Conservation (phyloP, 116 monocot genomes). For the Thalassia testudinum region DNA sequence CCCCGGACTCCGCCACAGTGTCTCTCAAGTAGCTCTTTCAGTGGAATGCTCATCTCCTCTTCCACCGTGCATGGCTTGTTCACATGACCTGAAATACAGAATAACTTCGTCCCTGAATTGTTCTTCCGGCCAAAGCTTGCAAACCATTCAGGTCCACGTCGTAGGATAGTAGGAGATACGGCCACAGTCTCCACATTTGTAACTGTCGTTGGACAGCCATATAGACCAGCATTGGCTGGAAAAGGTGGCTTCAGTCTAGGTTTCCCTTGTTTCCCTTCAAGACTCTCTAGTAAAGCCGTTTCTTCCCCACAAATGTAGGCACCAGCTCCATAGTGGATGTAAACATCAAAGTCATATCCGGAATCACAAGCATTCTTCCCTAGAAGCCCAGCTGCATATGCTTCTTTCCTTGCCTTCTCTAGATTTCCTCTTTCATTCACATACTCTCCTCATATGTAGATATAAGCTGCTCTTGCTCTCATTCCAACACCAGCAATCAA, state of each 20-base stretch:
- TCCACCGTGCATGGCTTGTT: constrained; percentile 98
- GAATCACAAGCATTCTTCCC: constrained; percentile 91
- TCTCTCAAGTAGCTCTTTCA: constrained; percentile 76
- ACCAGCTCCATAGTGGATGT: constrained; percentile 82
- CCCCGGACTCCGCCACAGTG: constrained; percentile 90
- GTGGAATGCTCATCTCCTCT: constrained; percentile 95
- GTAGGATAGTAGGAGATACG: constrained; percentile 74
- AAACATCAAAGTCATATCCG: constrained; percentile 76
- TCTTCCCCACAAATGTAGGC: constrained; percentile 92
- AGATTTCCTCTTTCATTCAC: constrained; percentile 61
- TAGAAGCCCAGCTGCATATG: constrained; percentile 55
- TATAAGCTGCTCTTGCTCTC: constrained; percentile 79
- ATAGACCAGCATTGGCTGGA: constrained; percentile 76
- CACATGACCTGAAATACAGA: constrained; percentile 78
- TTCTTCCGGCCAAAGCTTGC: constrained; percentile 94
- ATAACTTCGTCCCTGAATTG: constrained; percentile 83
- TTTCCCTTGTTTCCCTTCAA: constrained; percentile 90
- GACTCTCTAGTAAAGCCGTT: constrained; percentile 78
- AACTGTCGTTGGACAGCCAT: constrained; percentile 84
- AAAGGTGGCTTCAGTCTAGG: constrained; percentile 86
- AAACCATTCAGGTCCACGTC: constrained; percentile 89
- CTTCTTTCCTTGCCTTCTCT: constrained; percentile 72
- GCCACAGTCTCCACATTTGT: constrained; percentile 89
- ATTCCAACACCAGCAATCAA: constrained; percentile 88
- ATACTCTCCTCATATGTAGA: constrained; percentile 83